A percentile compares a stretch with the other conserved stretches of the same genome.
These are phyloP conservation scores for Penicillium oxalicum DNA, from an alignment of 2,329 filamentous ascomycete genomes.

Conservation along the genomic window DNA sequence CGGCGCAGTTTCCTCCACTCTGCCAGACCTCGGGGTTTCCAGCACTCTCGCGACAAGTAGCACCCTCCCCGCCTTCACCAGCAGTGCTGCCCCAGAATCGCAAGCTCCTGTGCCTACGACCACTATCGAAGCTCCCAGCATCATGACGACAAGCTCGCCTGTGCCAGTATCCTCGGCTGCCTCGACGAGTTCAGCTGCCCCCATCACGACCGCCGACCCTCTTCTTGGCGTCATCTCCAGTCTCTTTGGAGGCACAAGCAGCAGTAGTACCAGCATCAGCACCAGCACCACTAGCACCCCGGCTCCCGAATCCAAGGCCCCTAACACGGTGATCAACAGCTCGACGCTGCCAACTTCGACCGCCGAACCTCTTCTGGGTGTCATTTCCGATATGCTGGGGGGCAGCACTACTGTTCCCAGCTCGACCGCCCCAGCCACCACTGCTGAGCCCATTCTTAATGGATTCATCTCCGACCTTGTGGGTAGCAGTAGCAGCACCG, in stretches of 20 bases:
- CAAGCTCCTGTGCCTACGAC: background rate
- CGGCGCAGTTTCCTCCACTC: too few relatives aligned
- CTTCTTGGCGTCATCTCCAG: background rate
- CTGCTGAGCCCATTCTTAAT: too few relatives aligned
- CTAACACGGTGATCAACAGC: background rate
- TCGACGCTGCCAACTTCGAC: too few relatives aligned
- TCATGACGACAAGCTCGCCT: background rate
- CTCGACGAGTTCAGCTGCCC: too few relatives aligned
- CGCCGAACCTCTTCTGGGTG: background rate
- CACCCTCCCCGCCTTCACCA: too few relatives aligned
- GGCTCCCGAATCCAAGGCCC: too few relatives aligned
- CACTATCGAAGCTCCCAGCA: background rate
- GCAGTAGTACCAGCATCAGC: background rate
- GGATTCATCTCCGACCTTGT: background rate
- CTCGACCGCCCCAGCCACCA: too few relatives aligned
- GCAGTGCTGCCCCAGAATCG: too few relatives aligned
- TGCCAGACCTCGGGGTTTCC: too few relatives aligned
- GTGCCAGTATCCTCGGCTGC: background rate
- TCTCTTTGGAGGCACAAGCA: background rate
- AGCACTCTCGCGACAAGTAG: too few relatives aligned
- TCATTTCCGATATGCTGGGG: background rate
- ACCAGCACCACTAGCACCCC: too few relatives aligned
- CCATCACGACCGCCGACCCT: background rate
- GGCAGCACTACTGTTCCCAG: too few relatives aligned
- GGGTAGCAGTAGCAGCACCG: background rate